Evolutionary conservation across 768 basidiomycete genomes (phyloP).

Genomic region (Suillus brevipes): DNA sequence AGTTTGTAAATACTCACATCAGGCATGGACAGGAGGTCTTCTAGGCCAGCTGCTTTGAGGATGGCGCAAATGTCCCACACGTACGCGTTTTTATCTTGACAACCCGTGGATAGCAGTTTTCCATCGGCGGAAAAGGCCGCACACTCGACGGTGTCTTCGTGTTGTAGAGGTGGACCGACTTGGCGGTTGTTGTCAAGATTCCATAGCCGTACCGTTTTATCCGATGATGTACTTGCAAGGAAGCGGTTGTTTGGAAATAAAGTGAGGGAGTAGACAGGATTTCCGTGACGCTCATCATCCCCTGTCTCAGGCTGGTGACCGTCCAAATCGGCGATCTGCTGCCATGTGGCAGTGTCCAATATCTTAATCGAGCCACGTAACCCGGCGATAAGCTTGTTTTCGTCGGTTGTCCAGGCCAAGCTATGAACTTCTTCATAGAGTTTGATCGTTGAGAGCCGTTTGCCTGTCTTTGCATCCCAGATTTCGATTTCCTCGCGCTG

Average conservation of each 20-base stretch:
- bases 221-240: neutral
- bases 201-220: neutral
- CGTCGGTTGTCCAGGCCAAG: neutral
- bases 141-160: accelerated
- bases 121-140: neutral
- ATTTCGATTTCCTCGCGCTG: no score
- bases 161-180: neutral
- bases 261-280: neutral
- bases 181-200: neutral
- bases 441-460: no score
- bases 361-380: no score
- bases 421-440: neutral
- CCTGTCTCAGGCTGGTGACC: no score
- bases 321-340: no score
- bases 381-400: no score
- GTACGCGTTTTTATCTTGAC: neutral
- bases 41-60: neutral
- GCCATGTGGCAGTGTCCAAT: no score
- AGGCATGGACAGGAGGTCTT: neutral
- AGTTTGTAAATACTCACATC: neutral
- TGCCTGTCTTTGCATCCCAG: no score
- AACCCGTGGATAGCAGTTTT: neutral
- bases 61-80: neutral
- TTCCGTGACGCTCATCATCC: no score
- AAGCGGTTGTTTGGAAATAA: neutral